phyloP scores from a whole-genome alignment of 805 yeast species.

The baker's yeast (Saccharomyces cerevisiae) region DNA sequence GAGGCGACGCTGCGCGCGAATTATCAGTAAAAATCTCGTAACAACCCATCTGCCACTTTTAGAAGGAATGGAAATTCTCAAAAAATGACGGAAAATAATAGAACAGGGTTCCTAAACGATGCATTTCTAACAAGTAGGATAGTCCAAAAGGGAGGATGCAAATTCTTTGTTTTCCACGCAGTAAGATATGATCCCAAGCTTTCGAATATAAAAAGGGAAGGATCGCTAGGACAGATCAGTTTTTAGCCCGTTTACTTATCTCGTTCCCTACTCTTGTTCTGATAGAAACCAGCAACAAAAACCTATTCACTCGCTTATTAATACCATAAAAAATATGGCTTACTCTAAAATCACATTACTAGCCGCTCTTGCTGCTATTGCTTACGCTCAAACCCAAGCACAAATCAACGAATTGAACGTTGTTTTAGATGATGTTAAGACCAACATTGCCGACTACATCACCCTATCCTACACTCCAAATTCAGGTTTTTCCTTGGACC shows the following conservation, averaged over 20 bases:
- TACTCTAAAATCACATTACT: slow-evolving; percentile 8
- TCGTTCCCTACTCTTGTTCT: not conserved
- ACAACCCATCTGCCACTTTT: not conserved
- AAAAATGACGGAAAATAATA: not conserved
- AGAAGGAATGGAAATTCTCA: not conserved
- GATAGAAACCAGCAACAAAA: not conserved
- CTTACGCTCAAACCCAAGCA: slow-evolving; percentile 8
- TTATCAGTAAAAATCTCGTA: not conserved
- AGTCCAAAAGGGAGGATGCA: not conserved
- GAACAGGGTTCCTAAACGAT: not conserved
- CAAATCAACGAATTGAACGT: slow-evolving; percentile 13
- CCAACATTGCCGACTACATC: slow-evolving; percentile 9
- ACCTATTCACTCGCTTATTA: slow-evolving; percentile 2
- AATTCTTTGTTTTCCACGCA: not conserved
- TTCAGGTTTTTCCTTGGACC: slow-evolving; percentile 3
- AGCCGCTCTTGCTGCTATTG: slow-evolving; percentile 8
- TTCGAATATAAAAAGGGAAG: not conserved
- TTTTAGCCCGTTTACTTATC: not conserved
- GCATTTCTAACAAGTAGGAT: not conserved
- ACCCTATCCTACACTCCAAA: slow-evolving; percentile 3
- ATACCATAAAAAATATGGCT: slow-evolving; percentile 3
- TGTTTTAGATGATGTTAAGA: slow-evolving; percentile 11
- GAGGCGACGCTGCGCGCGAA: not conserved
- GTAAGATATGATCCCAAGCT: not conserved
- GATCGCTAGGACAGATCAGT: not conserved